Evolutionary conservation across 106 monocot species (phyloP).

Genomic region (Phalaenopsis aphrodite): DNA sequence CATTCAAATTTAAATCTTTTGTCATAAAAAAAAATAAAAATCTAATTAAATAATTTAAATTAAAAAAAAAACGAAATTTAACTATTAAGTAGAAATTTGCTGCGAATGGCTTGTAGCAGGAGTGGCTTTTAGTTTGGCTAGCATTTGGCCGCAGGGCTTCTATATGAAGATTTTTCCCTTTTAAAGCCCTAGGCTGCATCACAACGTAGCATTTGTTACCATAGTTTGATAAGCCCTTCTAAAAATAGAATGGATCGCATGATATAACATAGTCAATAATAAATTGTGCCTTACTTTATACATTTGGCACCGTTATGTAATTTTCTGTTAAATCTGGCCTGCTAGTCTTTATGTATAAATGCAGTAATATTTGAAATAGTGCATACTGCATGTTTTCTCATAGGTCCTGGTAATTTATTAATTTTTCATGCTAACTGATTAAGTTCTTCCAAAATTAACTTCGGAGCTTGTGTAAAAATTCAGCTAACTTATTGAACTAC

Average conservation of each 20-base stretch:
- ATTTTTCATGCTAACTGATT: neutral
- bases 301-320: neutral
- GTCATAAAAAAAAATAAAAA: too few species aligned
- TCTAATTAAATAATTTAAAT: too few species aligned
- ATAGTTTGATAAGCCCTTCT: neutral
- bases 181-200: too few species aligned
- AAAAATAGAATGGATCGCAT: neutral
- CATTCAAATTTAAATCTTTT: too few species aligned
- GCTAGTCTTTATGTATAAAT: neutral
- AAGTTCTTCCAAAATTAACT: neutral
- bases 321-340: neutral
- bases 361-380: neutral
- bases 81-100: too few species aligned
- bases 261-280: neutral
- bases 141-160: too few species aligned
- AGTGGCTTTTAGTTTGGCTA: too few species aligned
- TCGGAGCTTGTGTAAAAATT: neutral
- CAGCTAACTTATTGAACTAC: neutral
- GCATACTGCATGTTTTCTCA: neutral
- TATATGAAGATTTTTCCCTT: too few species aligned
- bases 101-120: too few species aligned
- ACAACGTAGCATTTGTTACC: too few species aligned
- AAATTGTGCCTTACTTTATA: neutral
- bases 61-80: too few species aligned
- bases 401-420: neutral